Conservation (phyloP, 345 rosid species). For the Linum tenue region DNA sequence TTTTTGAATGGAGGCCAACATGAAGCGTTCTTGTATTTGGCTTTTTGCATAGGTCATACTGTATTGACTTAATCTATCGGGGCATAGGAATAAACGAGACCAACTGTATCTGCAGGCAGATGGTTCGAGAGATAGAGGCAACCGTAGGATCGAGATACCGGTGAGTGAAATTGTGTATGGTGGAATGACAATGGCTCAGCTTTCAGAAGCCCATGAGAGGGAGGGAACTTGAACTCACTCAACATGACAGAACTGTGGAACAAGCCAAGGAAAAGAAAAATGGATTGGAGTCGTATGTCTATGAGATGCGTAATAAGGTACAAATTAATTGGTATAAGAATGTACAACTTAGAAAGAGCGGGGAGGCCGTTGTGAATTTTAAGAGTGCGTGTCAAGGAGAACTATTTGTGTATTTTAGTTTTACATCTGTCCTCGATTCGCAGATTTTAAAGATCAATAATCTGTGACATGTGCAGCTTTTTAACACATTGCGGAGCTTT, state of each 20-base stretch:
- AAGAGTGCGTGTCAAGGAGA: not conserved
- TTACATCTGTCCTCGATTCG: not conserved
- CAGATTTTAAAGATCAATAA: not conserved
- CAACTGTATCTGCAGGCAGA: constrained; percentile 27
- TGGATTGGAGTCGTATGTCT: constrained; percentile 72
- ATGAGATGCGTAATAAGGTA: constrained; percentile 85
- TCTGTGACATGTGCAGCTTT: constrained; percentile 29
- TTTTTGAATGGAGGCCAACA: no score
- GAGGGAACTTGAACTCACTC: constrained; percentile 46
- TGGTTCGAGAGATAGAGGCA: constrained; percentile 25
- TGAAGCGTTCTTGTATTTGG: no score
- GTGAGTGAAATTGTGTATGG: constrained; percentile 38
- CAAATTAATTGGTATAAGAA: no score
- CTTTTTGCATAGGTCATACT: no score
- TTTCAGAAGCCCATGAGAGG: constrained; percentile 42
- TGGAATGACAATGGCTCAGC: constrained; percentile 48
- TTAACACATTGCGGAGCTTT: constrained; percentile 46
- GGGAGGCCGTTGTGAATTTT: not conserved
- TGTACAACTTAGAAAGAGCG: no score
- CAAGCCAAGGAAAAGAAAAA: constrained; percentile 59
- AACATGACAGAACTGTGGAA: constrained; percentile 62
- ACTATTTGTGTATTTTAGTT: not conserved
- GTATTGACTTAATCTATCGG: not conserved
- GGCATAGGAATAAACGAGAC: not conserved
- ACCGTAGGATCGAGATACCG: constrained; percentile 44